Percentiles rank a stretch among this genome's conserved stretches.
Conservation (phyloP, 2,329 filamentous ascomycete genomes). For the Didymella arachidicola region DNA sequence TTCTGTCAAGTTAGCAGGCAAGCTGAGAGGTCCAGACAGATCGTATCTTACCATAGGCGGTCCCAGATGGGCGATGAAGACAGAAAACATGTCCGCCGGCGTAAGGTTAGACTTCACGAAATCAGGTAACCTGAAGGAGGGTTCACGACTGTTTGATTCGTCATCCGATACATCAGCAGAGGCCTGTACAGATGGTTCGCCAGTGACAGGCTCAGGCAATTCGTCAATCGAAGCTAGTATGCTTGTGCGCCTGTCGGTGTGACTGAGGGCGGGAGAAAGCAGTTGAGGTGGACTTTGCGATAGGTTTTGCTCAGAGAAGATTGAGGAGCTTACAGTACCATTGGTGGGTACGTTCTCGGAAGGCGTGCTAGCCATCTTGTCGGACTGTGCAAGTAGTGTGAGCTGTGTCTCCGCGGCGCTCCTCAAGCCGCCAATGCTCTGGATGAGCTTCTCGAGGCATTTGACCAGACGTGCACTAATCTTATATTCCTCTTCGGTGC, state of each 20-base stretch:
- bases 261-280: slow-evolving; percentile 42
- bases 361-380: slow-evolving; percentile 30
- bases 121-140: slow-evolving; percentile 32
- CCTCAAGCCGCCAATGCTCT: slow-evolving; percentile 87
- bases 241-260: slow-evolving; percentile 43
- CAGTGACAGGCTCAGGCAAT: slow-evolving; percentile 46
- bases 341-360: slow-evolving; percentile 24
- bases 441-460: slow-evolving; percentile 83
- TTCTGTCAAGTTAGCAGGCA: slow-evolving; percentile 60
- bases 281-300: slow-evolving; percentile 38
- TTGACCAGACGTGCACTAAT: slow-evolving; percentile 82
- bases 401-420: slow-evolving; percentile 93
- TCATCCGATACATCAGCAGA: slow-evolving; percentile 44
- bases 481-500: slow-evolving; percentile 78
- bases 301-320: slow-evolving; percentile 35
- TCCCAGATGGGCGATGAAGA: slow-evolving; percentile 87
- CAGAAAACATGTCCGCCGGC: slow-evolving; percentile 85
- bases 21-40: not conserved
- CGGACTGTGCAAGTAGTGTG: slow-evolving; percentile 73
- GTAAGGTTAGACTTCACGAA: slow-evolving; percentile 51
- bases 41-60: slow-evolving; percentile 74
- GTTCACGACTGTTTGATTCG: slow-evolving; percentile 29
- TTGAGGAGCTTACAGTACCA: slow-evolving; percentile 34
- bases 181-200: slow-evolving; percentile 34
- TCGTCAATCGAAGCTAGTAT: slow-evolving; percentile 55